phyloP scores from a whole-genome alignment of 768 basidiomycete species.

The Mycena rosella region DNA sequence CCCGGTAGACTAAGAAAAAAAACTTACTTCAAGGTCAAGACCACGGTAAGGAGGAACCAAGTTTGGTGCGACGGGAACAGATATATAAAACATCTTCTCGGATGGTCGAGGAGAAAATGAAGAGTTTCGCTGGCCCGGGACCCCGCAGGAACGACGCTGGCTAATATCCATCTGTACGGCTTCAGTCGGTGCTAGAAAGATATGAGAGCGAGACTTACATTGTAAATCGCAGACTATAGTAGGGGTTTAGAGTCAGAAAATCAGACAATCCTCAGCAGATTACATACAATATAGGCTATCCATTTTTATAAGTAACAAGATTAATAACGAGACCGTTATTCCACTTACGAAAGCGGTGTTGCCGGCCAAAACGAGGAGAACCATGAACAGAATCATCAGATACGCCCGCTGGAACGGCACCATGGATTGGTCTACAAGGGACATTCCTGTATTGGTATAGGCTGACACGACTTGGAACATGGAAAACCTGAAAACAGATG shows the following conservation, averaged over 20 bases:
- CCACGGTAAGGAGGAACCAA: conserved; percentile 84
- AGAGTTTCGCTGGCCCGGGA: conserved; percentile 84
- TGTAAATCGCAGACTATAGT: conserved; percentile 77
- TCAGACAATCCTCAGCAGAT: conserved; percentile 9
- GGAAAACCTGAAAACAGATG: conserved; percentile 71
- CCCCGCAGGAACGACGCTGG: conserved; percentile 67
- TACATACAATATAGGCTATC: conserved; percentile 88
- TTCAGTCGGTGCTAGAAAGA: conserved; percentile 15
- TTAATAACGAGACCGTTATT: neutral
- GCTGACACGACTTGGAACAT: conserved; percentile 88
- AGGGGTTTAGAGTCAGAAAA: neutral
- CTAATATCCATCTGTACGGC: conserved; percentile 74
- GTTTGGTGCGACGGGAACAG: conserved; percentile 95
- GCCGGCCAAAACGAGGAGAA: conserved; percentile 86
- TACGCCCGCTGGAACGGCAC: conserved; percentile 91
- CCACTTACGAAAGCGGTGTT: conserved; percentile 92
- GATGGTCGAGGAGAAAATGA: conserved; percentile 94
- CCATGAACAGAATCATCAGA: conserved; percentile 79
- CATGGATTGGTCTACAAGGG: conserved; percentile 92
- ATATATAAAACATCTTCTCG: conserved; percentile 91
- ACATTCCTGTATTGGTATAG: conserved; percentile 91
- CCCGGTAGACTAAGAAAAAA: neutral
- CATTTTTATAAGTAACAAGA: conserved; percentile 13
- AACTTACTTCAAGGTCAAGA: conserved; percentile 79
- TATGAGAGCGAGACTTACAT: conserved; percentile 68